Evolutionary conservation across 2,329 filamentous ascomycete species (phyloP), one percentile per base, ranked within the genome.

Genomic region (Graphilbum fragrans): DNA sequence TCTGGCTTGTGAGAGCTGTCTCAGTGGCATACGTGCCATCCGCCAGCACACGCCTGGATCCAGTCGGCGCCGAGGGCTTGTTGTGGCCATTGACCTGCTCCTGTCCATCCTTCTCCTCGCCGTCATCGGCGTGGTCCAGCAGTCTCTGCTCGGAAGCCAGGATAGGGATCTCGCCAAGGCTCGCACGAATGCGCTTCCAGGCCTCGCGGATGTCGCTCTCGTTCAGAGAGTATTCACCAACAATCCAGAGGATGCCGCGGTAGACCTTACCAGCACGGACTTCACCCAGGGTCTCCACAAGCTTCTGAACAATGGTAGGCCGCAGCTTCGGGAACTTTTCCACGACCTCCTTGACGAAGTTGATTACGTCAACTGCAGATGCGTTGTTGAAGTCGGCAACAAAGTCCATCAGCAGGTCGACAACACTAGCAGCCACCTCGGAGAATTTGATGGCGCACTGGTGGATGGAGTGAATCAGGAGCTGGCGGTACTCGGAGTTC

Each of bases 361-460:
- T 88, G 56, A 98, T 96, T 41, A 98, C 90, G 61, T 98, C 92
- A 23, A 98, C 86, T 1, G 92, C 92, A 2, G 90, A 94, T 35
- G 85, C 83, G 56, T 94, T 95, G 69, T 94, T 96, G 60, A 96
- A 95, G 60, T 98, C 92, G 39, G 85, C 86, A 55, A 98, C 95
- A 58, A 96, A 96, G 62, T 98, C 92, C 92, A 98, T 98, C 41
- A 98, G 74, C 35, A 95, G 75, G 50, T 92, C 92, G 41, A 98
- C 92, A 16, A 98, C 92, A 56, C 86, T 96, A 36, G 90, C 85
- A 21, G 92, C 92, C 47, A 98, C 90, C 62, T 98, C 90, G 11
- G 92, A 96, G 67, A 96, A 96, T 58, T 94, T 95, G 70, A 98
- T 96, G 53, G 92, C 92, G 61, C 92, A 96, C 59, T 93, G 87